Conservation (phyloP, 306 rosid genomes). For the Argentina anserina region DNA sequence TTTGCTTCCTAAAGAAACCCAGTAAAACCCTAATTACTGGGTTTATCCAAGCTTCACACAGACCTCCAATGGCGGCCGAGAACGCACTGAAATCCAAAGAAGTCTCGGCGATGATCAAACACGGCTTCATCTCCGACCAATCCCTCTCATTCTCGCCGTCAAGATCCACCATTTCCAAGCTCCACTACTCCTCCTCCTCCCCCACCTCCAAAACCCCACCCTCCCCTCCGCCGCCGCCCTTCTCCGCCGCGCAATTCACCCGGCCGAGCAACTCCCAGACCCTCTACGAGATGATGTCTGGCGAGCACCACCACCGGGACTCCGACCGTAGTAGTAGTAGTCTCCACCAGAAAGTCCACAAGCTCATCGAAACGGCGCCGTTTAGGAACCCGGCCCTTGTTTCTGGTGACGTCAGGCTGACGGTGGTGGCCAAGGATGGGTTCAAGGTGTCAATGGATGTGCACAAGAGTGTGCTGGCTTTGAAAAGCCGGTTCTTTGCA, state of each 20-base stretch:
- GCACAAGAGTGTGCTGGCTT: constrained; percentile 55
- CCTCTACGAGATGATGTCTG: constrained; percentile 79
- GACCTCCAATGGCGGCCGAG: constrained; percentile 58
- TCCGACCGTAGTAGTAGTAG: constrained; percentile 51
- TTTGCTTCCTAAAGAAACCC: background rate
- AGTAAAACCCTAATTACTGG: constrained; percentile 9
- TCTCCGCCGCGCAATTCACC: constrained; percentile 11
- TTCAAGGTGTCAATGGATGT: constrained; percentile 68
- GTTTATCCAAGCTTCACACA: background rate
- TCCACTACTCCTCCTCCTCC: constrained; percentile 41
- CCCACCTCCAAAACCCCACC: constrained; percentile 29
- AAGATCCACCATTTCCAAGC: constrained; percentile 36
- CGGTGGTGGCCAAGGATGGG: constrained; percentile 69
- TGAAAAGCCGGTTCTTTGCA: constrained; percentile 73
- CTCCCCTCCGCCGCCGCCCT: constrained; percentile 33
- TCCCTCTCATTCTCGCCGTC: constrained; percentile 63
- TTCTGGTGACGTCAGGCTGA: constrained; percentile 53
- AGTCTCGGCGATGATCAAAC: constrained; percentile 75
- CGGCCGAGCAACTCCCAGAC: constrained; percentile 45
- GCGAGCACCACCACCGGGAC: constrained; percentile 39
- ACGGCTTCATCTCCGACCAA: constrained; percentile 67
- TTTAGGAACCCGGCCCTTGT: constrained; percentile 27
- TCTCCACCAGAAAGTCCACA: constrained; percentile 43
- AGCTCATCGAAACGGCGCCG: constrained; percentile 52
- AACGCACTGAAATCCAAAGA: constrained; percentile 59